Evolutionary conservation across 495 filamentous ascomycete genomes (phyloP).

Genomic region (Hyaloscypha variabilis): DNA sequence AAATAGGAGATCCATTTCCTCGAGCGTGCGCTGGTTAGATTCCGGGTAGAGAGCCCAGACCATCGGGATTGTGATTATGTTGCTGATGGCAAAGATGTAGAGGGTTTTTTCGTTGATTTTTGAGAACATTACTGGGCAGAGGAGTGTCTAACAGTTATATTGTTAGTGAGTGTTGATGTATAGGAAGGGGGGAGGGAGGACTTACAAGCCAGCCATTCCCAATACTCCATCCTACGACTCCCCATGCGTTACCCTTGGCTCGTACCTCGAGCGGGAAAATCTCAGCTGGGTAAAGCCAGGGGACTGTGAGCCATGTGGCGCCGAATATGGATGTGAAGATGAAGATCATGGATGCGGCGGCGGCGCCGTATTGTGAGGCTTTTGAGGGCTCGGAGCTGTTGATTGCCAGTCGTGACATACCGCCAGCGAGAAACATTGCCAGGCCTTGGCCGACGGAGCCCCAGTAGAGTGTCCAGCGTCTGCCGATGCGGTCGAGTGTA

Average conservation of each 20-base stretch:
- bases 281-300: constrained; percentile 72
- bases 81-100: constrained; percentile 66
- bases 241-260: constrained; percentile 74
- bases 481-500: constrained; percentile 68
- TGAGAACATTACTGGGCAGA: constrained; percentile 65
- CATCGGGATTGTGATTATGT: constrained; percentile 64
- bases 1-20: constrained; percentile 71
- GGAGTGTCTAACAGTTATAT: constrained; percentile 54
- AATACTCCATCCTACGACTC: constrained; percentile 73
- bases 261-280: constrained; percentile 72
- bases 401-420: constrained; percentile 51
- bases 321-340: constrained; percentile 71
- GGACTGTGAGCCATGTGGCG: constrained; percentile 73
- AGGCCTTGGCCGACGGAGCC: constrained; percentile 65
- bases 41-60: constrained; percentile 73
- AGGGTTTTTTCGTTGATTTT: constrained; percentile 66
- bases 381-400: constrained; percentile 38
- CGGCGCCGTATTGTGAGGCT: constrained; percentile 59
- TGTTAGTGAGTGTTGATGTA: neutral
- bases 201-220: constrained; percentile 63
- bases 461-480: constrained; percentile 70
- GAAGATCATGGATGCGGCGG: constrained; percentile 69
- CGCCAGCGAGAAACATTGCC: constrained; percentile 61
- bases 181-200: constrained; percentile 13
- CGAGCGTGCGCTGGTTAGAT: constrained; percentile 67